Evolutionary conservation across 1,139 yeast genomes (phyloP), one percentile per base, ranked within the genome.

Genomic region (Trichomonascaceae sp.): DNA sequence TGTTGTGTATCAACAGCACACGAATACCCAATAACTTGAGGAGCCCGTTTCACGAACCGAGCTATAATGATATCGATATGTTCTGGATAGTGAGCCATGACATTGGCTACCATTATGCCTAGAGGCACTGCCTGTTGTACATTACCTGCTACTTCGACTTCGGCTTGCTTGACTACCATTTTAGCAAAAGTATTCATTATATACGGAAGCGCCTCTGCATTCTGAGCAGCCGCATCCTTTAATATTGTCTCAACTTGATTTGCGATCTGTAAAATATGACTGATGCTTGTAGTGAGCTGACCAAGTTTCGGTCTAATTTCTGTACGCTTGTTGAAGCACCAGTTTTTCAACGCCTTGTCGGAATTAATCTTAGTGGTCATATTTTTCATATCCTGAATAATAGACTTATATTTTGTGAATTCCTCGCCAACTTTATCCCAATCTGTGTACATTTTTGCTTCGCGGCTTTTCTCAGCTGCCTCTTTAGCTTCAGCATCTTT

Each of bases 301-400:
- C 99, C 98, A 61, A 95, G 82, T 64, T 85, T 86, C 4, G 96
- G 95, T 63, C 89, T 89, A 60, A 93, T 81, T 62, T 84, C 82
- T 53, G 97, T 75, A 65, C 85, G 85, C 53, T 77, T 77, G 13
- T 74, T 70, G 45, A 67, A 54, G 53, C 66, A 61, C 50, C 52
- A 41, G 56, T 78, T 43, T 74, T 75, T 43, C 71, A 75, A 8
- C 81, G 71, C 52, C 59, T 82, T 85, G 30, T 73, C 75, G 24
- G 66, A 63, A 50, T 80, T 82, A 9, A 87, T 75, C 0, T 62
- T 62, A 0, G 56, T 49, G 52, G 60, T 61, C 43, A 57, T 56
- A 17, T 61, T 62, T 49, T 57, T 53, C 36, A 44, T 52, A n/a
- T 58, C 56, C 12, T 47, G 60, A 52, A 54, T 46, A 18, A 46